Conservation (phyloP, 306 rosid genomes). For the Dicorynia guianensis region DNA sequence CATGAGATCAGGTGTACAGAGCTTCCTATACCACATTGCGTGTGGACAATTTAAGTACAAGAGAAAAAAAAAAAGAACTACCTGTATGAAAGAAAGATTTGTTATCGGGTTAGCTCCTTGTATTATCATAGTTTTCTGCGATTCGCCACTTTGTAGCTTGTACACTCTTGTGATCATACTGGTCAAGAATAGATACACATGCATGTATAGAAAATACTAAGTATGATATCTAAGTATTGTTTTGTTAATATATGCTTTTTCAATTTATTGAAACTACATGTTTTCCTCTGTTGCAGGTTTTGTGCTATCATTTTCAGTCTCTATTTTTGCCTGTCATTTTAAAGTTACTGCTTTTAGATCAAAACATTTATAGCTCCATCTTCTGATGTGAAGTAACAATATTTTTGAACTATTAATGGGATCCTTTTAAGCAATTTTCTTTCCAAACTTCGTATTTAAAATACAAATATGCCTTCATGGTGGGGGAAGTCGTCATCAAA, state of each 20-base stretch:
- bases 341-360: slow-evolving; percentile 39
- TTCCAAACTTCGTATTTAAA: slow-evolving; percentile 39
- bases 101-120: slow-evolving; percentile 21
- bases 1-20: slow-evolving; percentile 13
- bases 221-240: not conserved
- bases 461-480: slow-evolving; percentile 85
- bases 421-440: slow-evolving; percentile 37
- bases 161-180: slow-evolving; percentile 17
- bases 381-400: slow-evolving; percentile 44
- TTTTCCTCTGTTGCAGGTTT: slow-evolving; percentile 56
- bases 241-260: slow-evolving; percentile 3
- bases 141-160: slow-evolving; percentile 20
- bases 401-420: slow-evolving; percentile 42
- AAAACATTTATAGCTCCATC: slow-evolving; percentile 35
- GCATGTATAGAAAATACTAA: slow-evolving; percentile 11
- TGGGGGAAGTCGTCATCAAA: slow-evolving; percentile 90
- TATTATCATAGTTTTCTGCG: slow-evolving; percentile 10
- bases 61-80: not conserved
- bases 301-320: slow-evolving; percentile 8
- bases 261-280: slow-evolving; percentile 36
- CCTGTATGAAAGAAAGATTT: slow-evolving; percentile 20
- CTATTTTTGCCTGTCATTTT: slow-evolving; percentile 29
- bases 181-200: slow-evolving; percentile 9
- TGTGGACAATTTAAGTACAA: not conserved
- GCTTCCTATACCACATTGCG: not conserved